Evolutionary conservation across 805 yeast species (phyloP).

Genomic region (Cyberlindnera americana): DNA sequence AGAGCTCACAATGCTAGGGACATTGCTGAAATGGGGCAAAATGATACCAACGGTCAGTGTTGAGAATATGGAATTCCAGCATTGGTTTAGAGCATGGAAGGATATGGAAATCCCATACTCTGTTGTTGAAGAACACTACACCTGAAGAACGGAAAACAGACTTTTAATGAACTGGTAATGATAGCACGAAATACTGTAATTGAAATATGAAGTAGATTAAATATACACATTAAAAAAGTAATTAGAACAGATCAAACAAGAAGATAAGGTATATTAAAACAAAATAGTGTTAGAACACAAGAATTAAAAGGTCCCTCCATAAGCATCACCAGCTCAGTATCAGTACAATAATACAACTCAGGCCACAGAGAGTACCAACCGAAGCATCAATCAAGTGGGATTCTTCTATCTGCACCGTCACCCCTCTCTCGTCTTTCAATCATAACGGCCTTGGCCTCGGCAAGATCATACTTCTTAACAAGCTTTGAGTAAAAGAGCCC

Average conservation of each 20-base stretch:
- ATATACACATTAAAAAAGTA: no score
- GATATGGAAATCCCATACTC: constrained; percentile 5
- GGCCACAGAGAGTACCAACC: no score
- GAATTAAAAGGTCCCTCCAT: no score
- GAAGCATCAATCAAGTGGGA: constrained; percentile 22
- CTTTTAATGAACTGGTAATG: no score
- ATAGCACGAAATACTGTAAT: no score
- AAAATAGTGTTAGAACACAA: no score
- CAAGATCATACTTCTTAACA: constrained; percentile 43
- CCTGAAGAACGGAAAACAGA: not conserved
- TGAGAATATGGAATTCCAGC: constrained; percentile 24
- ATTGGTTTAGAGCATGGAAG: constrained; percentile 24
- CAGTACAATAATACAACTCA: no score
- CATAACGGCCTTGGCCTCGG: constrained; percentile 28
- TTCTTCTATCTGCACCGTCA: constrained; percentile 27
- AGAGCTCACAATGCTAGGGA: constrained; percentile 68
- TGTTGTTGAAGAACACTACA: constrained; percentile 12
- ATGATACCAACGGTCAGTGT: constrained; percentile 79
- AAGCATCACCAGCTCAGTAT: no score
- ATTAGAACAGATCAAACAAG: no score
- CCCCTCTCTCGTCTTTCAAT: constrained; percentile 23
- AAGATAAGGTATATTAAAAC: no score
- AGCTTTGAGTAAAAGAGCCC: constrained; percentile 73
- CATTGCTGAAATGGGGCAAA: constrained; percentile 43
- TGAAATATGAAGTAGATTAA: no score